phyloP scores from a whole-genome alignment of 2,329 filamentous ascomycete genomes.

The Colletotrichum chlorophyti region DNA sequence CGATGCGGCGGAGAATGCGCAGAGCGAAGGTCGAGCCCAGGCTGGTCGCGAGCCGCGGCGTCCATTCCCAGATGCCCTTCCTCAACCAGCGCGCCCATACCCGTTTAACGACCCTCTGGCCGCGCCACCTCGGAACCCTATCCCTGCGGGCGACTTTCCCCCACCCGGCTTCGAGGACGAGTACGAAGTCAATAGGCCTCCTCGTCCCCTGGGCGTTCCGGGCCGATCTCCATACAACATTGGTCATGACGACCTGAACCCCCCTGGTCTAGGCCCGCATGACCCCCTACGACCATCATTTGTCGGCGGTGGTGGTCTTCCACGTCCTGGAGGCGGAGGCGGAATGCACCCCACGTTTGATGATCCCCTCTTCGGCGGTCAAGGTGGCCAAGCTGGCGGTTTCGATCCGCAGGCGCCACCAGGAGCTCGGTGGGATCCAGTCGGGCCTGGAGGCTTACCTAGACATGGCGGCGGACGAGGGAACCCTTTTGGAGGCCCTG shows the following conservation, averaged over 20 bases:
- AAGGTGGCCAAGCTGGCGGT: slow-evolving; percentile 47
- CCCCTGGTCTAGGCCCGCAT: slow-evolving; percentile 82
- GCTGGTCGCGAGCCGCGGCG: slow-evolving; percentile 43
- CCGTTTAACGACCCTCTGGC: slow-evolving; percentile 72
- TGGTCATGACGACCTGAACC: slow-evolving; percentile 87
- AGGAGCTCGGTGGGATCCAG: slow-evolving; percentile 89
- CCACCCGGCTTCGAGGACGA: slow-evolving; percentile 95
- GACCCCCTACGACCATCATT: slow-evolving; percentile 79
- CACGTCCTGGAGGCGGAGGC: slow-evolving; percentile 66
- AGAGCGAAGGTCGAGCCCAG: slow-evolving; percentile 46
- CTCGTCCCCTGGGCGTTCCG: slow-evolving; percentile 49
- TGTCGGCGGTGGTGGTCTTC: slow-evolving; percentile 65
- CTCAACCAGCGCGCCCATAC: slow-evolving; percentile 69
- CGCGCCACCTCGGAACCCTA: slow-evolving; percentile 61
- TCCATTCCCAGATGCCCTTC: slow-evolving; percentile 46
- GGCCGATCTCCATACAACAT: slow-evolving; percentile 70
- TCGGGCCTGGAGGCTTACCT: slow-evolving; percentile 71
- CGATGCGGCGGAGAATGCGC: slow-evolving; percentile 49
- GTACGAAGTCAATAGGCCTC: slow-evolving; percentile 78
- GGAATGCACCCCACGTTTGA: slow-evolving; percentile 98
- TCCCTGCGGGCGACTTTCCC: slow-evolving; percentile 76
- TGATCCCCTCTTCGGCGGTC: slow-evolving; percentile 80
- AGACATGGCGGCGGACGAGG: slow-evolving; percentile 46
- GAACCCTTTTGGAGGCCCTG: slow-evolving; percentile 45
- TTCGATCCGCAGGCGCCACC: slow-evolving; percentile 80